Evolutionary conservation across 257 asterid genomes (phyloP).

Genomic region (Plantago ovata): DNA sequence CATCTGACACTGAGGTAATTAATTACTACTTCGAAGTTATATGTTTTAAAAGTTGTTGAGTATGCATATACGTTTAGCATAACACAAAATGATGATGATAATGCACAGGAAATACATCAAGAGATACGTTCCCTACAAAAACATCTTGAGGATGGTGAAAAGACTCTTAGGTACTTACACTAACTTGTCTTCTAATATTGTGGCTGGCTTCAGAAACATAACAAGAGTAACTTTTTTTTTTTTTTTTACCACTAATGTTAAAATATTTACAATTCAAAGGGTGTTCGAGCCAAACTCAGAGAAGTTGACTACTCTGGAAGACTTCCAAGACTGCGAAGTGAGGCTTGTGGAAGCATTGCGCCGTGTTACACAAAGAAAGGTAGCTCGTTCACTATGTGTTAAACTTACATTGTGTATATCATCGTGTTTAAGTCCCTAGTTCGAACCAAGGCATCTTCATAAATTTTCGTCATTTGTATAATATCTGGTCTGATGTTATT

Average conservation of each 20-base stretch:
- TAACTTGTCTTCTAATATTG: too few relatives aligned
- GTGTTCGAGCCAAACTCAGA: constrained; percentile 60
- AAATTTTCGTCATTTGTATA: not conserved
- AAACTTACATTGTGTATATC: too few relatives aligned
- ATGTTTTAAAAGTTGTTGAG: constrained; percentile 1
- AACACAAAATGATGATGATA: not conserved
- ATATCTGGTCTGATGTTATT: not conserved
- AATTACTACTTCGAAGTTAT: not conserved
- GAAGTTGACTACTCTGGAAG: constrained; percentile 36
- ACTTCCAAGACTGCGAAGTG: constrained; percentile 46
- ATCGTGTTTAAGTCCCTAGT: too few relatives aligned
- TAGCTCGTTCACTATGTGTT: too few relatives aligned
- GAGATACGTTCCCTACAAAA: constrained; percentile 49
- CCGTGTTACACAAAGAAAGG: constrained; percentile 55
- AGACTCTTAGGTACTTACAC: constrained; percentile 36
- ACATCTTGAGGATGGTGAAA: constrained; percentile 43
- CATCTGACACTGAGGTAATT: constrained; percentile 51
- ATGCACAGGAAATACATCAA: constrained; percentile 49
- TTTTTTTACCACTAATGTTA: too few relatives aligned
- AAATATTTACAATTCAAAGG: constrained; percentile 20
- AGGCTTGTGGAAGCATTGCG: constrained; percentile 46
- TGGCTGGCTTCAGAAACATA: too few relatives aligned
- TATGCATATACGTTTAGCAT: not conserved
- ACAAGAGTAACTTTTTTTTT: too few relatives aligned
- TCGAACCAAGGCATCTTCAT: not conserved